Percentiles rank a stretch among this genome's conserved stretches.
phyloP scores from a whole-genome alignment of 163 green algal species.

The Trebouxiophyceae sp. region DNA sequence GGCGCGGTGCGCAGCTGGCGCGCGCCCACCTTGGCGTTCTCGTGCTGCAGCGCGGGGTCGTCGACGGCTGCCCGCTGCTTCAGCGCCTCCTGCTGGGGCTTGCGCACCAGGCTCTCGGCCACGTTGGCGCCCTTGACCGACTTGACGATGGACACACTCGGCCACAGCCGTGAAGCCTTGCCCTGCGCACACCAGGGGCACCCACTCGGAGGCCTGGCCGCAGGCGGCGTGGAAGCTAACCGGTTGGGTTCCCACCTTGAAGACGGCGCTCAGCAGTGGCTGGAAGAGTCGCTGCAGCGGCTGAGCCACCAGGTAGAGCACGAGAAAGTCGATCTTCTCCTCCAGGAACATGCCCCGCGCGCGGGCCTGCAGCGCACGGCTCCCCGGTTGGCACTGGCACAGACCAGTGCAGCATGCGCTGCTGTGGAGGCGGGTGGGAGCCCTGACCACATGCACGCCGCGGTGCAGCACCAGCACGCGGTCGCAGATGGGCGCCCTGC shows the following conservation, averaged over 20 bases:
- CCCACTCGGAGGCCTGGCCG: too few relatives aligned
- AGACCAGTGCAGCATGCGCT: neutral
- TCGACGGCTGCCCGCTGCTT: neutral
- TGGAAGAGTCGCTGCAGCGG: constrained; percentile 8
- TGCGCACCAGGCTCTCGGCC: too few relatives aligned
- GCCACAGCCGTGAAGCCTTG: too few relatives aligned
- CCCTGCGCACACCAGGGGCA: too few relatives aligned
- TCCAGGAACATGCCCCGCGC: constrained; percentile 19
- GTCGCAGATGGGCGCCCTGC: constrained; percentile 14
- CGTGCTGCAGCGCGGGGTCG: neutral
- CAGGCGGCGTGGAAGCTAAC: too few relatives aligned
- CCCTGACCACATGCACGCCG: constrained; percentile 5
- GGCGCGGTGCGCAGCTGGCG: too few relatives aligned
- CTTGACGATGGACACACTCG: too few relatives aligned
- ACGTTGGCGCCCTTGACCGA: too few relatives aligned
- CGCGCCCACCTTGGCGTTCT: neutral
- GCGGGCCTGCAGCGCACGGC: neutral
- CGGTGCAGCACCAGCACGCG: constrained; percentile 25
- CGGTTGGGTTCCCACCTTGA: too few relatives aligned
- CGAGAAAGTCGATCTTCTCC: constrained; percentile 30
- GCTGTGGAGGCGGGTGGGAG: neutral
- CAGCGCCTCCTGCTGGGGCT: constrained; percentile 1
- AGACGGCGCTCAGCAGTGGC: too few relatives aligned
- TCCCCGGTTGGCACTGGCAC: neutral
- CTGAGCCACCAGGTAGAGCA: constrained; percentile 20